Evolutionary conservation across 805 yeast genomes (phyloP), one percentile per base, ranked within the genome.

Genomic region (Candida easanensis): DNA sequence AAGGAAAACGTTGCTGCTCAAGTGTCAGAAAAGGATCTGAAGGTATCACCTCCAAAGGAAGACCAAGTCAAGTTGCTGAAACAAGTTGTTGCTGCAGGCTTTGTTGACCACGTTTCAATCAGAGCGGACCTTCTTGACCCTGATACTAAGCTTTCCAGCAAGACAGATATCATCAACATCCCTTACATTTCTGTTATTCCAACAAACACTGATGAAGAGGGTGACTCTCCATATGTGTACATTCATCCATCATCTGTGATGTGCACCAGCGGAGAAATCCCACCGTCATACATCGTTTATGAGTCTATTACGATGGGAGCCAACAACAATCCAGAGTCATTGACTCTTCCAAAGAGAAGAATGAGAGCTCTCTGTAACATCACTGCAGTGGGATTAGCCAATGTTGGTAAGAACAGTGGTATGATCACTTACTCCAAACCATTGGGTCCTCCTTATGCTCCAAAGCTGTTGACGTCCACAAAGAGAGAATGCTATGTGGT

Each of bases 21-120:
- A 3, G 69, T 70, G 6, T 64, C 56, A 4, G 69, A 63, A 9
- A 61, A 63, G 10, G 78, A 74, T 13, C 51, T 79, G 52, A 79
- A 72, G 57, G 64, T 86, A n/a, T 76, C 71, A 0, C 77, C 84
- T 6, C 97, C 97, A 1, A 65, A 74, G 8, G 76, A 77, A 28
- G 59, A 65, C 5, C 99, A 93, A 65, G 60, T 88, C 5, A 75
- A 79, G 41, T 84, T 93, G 0, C 64, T 93, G 49, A 90, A 88
- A 57, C 99, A 93, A 64, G 90, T 93, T 80, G 71, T 91, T 4
- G 78, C 96, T 5, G 83, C 97, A 0, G 99, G 98, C 0, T 93
- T 86, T 56, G 73, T 93, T 31, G 99, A 93, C 62, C 95, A 87
- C 58, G 76, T 91, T 18, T 95, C 95, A 1, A 76, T 88, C 14